These are phyloP conservation scores for Lepiota brunneoincarnata DNA, from an alignment of 768 basidiomycete species.

Conservation along the genomic window DNA sequence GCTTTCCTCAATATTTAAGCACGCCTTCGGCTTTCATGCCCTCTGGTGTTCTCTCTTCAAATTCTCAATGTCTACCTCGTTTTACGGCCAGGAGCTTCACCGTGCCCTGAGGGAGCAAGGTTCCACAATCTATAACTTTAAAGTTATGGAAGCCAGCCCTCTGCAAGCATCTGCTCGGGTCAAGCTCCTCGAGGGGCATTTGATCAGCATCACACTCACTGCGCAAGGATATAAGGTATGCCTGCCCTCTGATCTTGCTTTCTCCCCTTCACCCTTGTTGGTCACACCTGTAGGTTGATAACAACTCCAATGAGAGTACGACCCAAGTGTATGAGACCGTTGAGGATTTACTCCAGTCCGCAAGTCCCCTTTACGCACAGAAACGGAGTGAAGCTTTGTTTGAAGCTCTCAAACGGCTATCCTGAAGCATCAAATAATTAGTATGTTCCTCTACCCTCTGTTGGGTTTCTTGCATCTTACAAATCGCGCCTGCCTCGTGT, in stretches of 20 bases:
- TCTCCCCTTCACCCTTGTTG: conserved; percentile 11
- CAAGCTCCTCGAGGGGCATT: conserved; percentile 53
- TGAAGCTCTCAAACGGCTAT: conserved; percentile 43
- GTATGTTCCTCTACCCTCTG: background rate
- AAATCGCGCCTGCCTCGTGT: conserved; percentile 1
- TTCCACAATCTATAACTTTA: conserved; percentile 51
- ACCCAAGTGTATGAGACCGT: conserved; percentile 49
- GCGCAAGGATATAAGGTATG: conserved; percentile 56
- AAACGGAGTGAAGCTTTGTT: conserved; percentile 46
- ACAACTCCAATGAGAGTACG: conserved; percentile 19
- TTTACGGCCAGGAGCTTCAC: conserved; percentile 49
- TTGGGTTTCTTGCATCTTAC: background rate
- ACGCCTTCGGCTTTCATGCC: background rate
- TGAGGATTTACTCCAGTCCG: conserved; percentile 52
- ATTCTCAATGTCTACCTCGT: conserved; percentile 21
- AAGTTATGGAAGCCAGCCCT: conserved; percentile 33
- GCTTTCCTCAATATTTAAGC: conserved; percentile 8
- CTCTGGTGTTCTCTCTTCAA: background rate
- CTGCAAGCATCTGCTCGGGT: conserved; percentile 53
- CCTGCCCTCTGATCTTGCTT: background rate
- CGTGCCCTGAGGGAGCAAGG: conserved; percentile 56
- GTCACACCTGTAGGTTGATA: conserved; percentile 16
- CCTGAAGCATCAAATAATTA: conserved; percentile 15
- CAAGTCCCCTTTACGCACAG: conserved; percentile 52
- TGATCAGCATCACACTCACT: conserved; percentile 45